Conservation (phyloP, 371 early-diverging fungal species). For the Actinomortierella ambigua region DNA sequence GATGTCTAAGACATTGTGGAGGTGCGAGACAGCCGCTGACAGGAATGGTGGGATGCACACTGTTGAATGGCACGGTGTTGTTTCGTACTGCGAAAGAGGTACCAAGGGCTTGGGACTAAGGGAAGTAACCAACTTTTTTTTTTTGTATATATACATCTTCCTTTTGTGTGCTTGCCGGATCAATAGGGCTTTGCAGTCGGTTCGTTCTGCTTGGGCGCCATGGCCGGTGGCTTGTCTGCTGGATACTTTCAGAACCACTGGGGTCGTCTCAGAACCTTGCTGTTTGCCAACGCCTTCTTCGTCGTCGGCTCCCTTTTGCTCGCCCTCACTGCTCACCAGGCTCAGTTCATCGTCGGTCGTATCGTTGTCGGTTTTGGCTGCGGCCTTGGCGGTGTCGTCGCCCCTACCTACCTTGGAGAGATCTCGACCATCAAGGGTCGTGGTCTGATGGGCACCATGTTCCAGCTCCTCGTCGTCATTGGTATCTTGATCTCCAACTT, state of each 20-base stretch:
- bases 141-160: constrained; percentile 33
- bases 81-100: too few relatives aligned
- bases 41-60: too few relatives aligned
- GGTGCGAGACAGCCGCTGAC: too few relatives aligned
- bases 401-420: constrained; percentile 84
- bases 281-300: constrained; percentile 67
- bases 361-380: constrained; percentile 83
- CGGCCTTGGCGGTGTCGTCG: constrained; percentile 80
- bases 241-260: constrained; percentile 59
- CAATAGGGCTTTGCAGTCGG: constrained; percentile 65
- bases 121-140: too few relatives aligned
- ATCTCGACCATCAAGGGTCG: constrained; percentile 75
- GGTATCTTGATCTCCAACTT: constrained; percentile 75
- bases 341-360: constrained; percentile 79
- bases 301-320: constrained; percentile 71
- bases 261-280: constrained; percentile 74
- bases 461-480: constrained; percentile 81
- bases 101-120: too few relatives aligned
- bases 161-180: too few relatives aligned
- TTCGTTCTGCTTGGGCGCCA: constrained; percentile 75
- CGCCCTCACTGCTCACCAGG: constrained; percentile 58
- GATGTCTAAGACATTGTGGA: too few relatives aligned
- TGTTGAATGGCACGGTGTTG: too few relatives aligned
- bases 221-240: constrained; percentile 70
- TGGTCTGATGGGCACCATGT: constrained; percentile 72